These are phyloP conservation scores for Exobasidium rhododendri DNA, from an alignment of 1,284 basidiomycete species.

Conservation along the genomic window DNA sequence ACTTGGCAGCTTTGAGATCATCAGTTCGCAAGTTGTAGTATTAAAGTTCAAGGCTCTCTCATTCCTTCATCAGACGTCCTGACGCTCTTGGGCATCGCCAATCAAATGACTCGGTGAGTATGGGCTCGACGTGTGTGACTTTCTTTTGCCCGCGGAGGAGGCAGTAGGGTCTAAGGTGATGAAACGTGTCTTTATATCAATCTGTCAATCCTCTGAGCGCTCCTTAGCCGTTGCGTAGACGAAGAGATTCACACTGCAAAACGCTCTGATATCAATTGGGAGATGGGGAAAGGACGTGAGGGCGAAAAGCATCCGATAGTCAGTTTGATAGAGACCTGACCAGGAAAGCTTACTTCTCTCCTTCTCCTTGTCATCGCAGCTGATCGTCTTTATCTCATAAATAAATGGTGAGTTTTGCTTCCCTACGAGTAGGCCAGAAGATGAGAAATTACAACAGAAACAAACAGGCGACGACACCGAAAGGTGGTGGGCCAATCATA, in stretches of 20 bases:
- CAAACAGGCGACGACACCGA: slow-evolving; percentile 12
- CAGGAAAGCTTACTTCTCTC: background rate
- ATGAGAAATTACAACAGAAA: slow-evolving; percentile 1
- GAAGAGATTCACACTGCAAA: slow-evolving; percentile 11
- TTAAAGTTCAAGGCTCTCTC: too few species aligned
- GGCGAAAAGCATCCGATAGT: background rate
- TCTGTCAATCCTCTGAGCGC: slow-evolving; percentile 13
- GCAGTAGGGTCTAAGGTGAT: too few species aligned
- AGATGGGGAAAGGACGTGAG: background rate
- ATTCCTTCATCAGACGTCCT: too few species aligned
- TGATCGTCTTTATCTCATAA: background rate
- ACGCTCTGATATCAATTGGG: slow-evolving; percentile 3
- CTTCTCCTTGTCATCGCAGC: background rate
- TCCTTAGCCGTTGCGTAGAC: background rate
- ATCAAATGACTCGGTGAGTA: too few species aligned
- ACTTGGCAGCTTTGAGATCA: too few species aligned
- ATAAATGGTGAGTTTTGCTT: background rate
- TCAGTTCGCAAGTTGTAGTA: too few species aligned
- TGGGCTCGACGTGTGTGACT: too few species aligned
- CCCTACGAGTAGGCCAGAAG: background rate
- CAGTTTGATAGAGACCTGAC: background rate
- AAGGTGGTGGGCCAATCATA: slow-evolving; percentile 13
- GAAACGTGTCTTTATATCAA: slow-evolving; percentile 14
- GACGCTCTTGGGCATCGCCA: too few species aligned
- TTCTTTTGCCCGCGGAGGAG: too few species aligned